phyloP scores from a whole-genome alignment of 441 rosid genomes.

The Raphanus hybrid region DNA sequence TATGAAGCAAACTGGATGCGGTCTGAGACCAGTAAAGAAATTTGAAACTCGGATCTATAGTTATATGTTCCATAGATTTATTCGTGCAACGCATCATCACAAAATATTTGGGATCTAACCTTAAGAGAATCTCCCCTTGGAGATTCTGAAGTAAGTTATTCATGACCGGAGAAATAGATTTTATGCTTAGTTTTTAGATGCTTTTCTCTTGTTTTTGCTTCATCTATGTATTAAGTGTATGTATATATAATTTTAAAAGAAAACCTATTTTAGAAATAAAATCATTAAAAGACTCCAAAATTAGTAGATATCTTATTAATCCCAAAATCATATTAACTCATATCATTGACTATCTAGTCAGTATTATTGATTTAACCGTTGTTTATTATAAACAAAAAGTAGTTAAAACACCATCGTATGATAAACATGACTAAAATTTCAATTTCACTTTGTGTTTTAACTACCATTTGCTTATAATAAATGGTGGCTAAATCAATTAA shows the following conservation, averaged over 20 bases:
- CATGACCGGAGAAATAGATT: conserved; percentile 13
- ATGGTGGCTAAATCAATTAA: neutral
- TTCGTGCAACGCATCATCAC: neutral
- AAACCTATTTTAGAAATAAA: neutral
- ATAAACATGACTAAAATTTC: no score
- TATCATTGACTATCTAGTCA: neutral
- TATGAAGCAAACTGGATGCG: conserved; percentile 17
- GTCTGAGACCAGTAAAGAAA: conserved; percentile 5
- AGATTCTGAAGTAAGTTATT: neutral
- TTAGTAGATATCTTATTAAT: neutral
- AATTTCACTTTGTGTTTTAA: neutral
- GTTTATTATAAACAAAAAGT: neutral
- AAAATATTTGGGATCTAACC: neutral
- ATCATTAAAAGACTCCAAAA: neutral
- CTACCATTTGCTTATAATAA: no score
- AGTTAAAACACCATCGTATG: neutral
- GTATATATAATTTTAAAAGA: neutral
- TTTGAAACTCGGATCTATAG: neutral
- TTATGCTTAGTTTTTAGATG: neutral
- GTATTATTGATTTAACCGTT: neutral
- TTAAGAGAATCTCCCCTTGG: conserved; percentile 4
- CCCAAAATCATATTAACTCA: neutral
- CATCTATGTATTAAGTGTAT: neutral
- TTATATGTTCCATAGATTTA: neutral
- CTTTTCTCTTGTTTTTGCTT: neutral